Percentiles rank a stretch among this genome's conserved stretches.
phyloP scores from a whole-genome alignment of 441 rosid species.

The Euphorbia schlechtendalii region DNA sequence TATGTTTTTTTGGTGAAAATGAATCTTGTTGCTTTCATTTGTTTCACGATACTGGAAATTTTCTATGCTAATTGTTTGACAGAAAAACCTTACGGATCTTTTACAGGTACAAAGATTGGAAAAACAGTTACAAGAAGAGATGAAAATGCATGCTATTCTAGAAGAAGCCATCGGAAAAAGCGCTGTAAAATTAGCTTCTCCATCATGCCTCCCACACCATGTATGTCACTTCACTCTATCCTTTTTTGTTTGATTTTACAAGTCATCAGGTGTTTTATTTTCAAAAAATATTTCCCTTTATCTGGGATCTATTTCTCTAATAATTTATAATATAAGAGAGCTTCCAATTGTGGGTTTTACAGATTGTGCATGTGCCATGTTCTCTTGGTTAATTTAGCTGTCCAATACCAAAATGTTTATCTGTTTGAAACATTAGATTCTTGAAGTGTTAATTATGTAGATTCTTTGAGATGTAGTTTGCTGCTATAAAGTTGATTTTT shows the following conservation, averaged over 20 bases:
- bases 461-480: not conserved
- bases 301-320: not conserved
- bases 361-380: not conserved
- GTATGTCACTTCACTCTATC: conserved; percentile 29
- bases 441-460: conserved; percentile 1
- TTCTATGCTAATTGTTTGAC: not conserved
- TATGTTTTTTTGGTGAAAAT: not conserved
- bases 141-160: conserved; percentile 46
- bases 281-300: not conserved
- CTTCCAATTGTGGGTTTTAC: not conserved
- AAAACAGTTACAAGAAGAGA: conserved; percentile 59
- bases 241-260: conserved; percentile 3
- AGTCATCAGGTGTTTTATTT: not conserved
- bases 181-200: conserved; percentile 37
- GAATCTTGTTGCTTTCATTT: conserved; percentile 1
- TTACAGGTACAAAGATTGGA: conserved; percentile 59
- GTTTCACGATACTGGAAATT: not conserved
- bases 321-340: not conserved
- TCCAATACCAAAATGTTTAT: too few relatives aligned
- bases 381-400: conserved; percentile 4
- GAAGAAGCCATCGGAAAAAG: conserved; percentile 52
- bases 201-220: conserved; percentile 49
- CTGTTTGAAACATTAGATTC: not conserved
- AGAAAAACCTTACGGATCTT: not conserved
- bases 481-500: not conserved